Conservation (phyloP, 495 filamentous ascomycete species). For the Aspergillus steynii region DNA sequence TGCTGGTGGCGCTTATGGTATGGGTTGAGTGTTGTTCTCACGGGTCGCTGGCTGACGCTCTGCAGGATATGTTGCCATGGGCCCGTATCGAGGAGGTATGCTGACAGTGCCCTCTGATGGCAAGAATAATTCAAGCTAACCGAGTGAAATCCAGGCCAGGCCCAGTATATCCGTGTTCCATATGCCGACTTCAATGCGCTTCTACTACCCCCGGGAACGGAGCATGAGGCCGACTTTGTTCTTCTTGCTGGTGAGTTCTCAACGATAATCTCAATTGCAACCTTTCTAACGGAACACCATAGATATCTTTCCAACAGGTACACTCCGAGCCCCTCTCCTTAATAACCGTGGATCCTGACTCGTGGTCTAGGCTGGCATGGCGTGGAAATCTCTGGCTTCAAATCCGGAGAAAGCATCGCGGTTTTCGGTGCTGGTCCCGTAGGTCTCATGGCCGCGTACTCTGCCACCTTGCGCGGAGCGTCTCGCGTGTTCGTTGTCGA, state of each 20-base stretch:
- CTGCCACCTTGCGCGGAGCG: conserved; percentile 52
- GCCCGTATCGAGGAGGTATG: conserved; percentile 53
- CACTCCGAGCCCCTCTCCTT: no score
- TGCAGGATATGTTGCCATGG: conserved; percentile 56
- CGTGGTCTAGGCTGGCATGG: conserved; percentile 51
- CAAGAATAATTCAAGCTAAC: neutral
- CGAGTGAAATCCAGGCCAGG: conserved; percentile 32
- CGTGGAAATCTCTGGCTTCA: conserved; percentile 53
- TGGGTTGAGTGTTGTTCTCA: neutral
- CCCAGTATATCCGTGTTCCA: conserved; percentile 56
- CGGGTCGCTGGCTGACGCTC: neutral
- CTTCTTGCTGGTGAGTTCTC: conserved; percentile 37
- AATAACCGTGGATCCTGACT: no score
- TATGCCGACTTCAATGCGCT: conserved; percentile 60
- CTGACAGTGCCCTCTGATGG: neutral
- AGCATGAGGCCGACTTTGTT: conserved; percentile 48
- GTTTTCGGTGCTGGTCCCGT: conserved; percentile 54
- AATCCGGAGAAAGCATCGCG: conserved; percentile 54
- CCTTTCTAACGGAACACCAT: conserved; percentile 2
- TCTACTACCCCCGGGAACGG: conserved; percentile 40
- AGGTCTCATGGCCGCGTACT: conserved; percentile 60
- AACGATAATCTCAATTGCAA: neutral
- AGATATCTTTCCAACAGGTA: conserved; percentile 60
- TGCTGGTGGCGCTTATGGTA: conserved; percentile 58
- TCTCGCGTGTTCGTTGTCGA: conserved; percentile 56